Conservation (phyloP, 2,329 filamentous ascomycete species). For the Zopfia rhizophila region DNA sequence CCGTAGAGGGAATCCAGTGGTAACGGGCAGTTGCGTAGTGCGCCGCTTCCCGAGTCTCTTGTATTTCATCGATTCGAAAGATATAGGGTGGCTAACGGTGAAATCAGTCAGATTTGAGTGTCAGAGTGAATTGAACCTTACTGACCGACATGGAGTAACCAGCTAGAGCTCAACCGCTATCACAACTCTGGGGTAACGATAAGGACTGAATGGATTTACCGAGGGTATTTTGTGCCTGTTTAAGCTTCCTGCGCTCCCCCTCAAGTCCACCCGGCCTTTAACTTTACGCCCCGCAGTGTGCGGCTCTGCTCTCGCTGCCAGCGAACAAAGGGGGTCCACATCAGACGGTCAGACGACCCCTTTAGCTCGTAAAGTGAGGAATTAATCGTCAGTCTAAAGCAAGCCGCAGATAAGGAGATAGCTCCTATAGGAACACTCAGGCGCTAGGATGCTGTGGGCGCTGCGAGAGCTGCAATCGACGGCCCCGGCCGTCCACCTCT, state of each 20-base stretch:
- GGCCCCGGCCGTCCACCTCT: slow-evolving; percentile 31
- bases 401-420: slow-evolving; percentile 44
- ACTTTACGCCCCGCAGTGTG: slow-evolving; percentile 31
- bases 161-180: slow-evolving; percentile 2
- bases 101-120: slow-evolving; percentile 3
- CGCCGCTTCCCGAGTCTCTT: slow-evolving; percentile 14
- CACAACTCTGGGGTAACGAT: slow-evolving; percentile 3
- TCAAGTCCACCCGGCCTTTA: slow-evolving; percentile 37
- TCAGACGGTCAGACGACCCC: slow-evolving; percentile 38
- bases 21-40: slow-evolving; percentile 4
- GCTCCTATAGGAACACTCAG: slow-evolving; percentile 25
- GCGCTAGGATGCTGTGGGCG: slow-evolving; percentile 38
- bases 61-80: slow-evolving; percentile 41
- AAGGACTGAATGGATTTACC: slow-evolving; percentile 18
- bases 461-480: slow-evolving; percentile 38
- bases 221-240: slow-evolving; percentile 20
- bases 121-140: slow-evolving; percentile 6
- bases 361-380: slow-evolving; percentile 26
- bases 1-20: slow-evolving; percentile 29
- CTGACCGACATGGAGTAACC: slow-evolving; percentile 32
- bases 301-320: slow-evolving; percentile 42
- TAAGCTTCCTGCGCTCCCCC: slow-evolving; percentile 16
- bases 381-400: slow-evolving; percentile 24
- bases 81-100: slow-evolving; percentile 29
- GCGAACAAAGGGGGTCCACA: slow-evolving; percentile 20